A percentile compares a stretch with the other conserved stretches of the same genome.
Evolutionary conservation across 768 basidiomycete genomes (phyloP).

Genomic region (Boletus rubescentipes): DNA sequence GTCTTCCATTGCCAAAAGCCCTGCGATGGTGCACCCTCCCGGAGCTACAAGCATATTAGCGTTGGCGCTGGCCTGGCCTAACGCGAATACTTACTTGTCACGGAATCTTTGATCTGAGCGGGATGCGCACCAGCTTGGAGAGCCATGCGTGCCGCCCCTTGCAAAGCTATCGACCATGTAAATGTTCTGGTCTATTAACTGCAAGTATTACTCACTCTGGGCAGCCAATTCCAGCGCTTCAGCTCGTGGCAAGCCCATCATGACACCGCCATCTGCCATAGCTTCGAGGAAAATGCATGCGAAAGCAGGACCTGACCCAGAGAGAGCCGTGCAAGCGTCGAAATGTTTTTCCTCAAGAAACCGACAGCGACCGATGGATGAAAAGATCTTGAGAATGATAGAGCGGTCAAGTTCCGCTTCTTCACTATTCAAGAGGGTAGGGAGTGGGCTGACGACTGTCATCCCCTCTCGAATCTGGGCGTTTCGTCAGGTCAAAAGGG

Average conservation of each 20-base stretch:
- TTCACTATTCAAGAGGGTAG: slow-evolving; percentile 39
- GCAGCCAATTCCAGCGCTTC: slow-evolving; percentile 95
- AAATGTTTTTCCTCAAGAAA: slow-evolving; percentile 99
- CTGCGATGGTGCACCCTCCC: slow-evolving; percentile 97
- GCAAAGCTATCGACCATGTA: slow-evolving; percentile 59
- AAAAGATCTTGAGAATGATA: slow-evolving; percentile 91
- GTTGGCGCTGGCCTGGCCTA: background rate
- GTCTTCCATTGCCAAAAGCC: slow-evolving; percentile 92
- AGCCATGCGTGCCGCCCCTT: slow-evolving; percentile 96
- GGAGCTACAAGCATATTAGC: slow-evolving; percentile 61
- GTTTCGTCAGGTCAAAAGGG: background rate
- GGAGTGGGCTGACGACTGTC: slow-evolving; percentile 86
- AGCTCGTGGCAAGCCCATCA: slow-evolving; percentile 96
- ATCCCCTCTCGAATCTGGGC: slow-evolving; percentile 95
- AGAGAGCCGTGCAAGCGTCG: slow-evolving; percentile 95
- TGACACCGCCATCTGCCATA: slow-evolving; percentile 98
- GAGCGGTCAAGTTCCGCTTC: slow-evolving; percentile 57
- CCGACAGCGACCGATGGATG: slow-evolving; percentile 92
- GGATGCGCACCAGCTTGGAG: slow-evolving; percentile 88
- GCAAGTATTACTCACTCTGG: slow-evolving; percentile 63
- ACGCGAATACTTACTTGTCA: slow-evolving; percentile 71
- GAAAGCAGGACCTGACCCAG: slow-evolving; percentile 96
- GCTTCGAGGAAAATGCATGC: slow-evolving; percentile 96
- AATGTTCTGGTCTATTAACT: background rate
- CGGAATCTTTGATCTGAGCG: slow-evolving; percentile 94